phyloP scores from a whole-genome alignment of 2,329 filamentous ascomycete genomes.

The Hymenoscyphus repandus region DNA sequence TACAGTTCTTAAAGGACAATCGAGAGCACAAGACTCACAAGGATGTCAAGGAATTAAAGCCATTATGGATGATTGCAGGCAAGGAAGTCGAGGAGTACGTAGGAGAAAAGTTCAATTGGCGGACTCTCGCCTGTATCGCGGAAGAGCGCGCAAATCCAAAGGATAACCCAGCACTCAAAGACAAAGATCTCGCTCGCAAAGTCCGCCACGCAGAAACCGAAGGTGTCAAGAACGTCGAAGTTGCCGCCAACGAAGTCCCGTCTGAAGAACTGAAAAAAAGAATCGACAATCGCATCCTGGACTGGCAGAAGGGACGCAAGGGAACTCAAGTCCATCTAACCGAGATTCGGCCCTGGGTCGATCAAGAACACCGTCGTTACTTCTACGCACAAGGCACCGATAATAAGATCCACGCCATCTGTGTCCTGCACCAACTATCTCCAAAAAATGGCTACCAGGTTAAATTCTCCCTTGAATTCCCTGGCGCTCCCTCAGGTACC shows the following conservation, averaged over 20 bases:
- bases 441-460: constrained; percentile 85
- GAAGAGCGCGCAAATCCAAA: constrained; percentile 80
- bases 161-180: constrained; percentile 61
- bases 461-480: constrained; percentile 95
- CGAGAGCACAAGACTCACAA: neutral
- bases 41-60: constrained; percentile 67
- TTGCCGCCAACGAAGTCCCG: constrained; percentile 58
- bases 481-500: constrained; percentile 74
- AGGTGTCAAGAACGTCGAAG: constrained; percentile 73
- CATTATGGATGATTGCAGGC: constrained; percentile 86
- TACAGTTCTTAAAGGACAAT: constrained; percentile 64
- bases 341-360: constrained; percentile 83
- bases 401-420: constrained; percentile 67
- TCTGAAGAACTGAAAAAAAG: constrained; percentile 63
- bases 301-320: constrained; percentile 77
- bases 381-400: constrained; percentile 72
- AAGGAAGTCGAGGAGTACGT: constrained; percentile 73
- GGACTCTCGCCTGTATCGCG: constrained; percentile 79
- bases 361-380: constrained; percentile 77
- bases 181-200: constrained; percentile 75
- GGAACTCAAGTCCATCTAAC: constrained; percentile 86
- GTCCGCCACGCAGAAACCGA: constrained; percentile 80
- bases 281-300: constrained; percentile 66
- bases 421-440: constrained; percentile 77
- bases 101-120: constrained; percentile 76